Evolutionary conservation across 352 stramenopile species (phyloP).

Genomic region (Globisporangium viniferum): DNA sequence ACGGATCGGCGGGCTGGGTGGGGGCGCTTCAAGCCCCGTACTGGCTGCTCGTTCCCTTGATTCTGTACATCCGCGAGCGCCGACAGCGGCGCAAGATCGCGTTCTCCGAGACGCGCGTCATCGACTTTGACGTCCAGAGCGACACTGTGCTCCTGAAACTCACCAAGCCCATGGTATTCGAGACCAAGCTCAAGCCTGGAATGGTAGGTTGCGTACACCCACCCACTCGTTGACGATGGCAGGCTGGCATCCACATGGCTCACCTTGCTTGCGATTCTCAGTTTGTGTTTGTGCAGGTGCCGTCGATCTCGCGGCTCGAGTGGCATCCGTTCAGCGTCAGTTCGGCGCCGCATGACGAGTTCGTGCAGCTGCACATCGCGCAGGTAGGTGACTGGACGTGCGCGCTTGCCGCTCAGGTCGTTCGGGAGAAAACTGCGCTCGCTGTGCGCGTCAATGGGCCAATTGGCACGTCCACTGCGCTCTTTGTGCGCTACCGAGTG

Average conservation of each 20-base stretch:
- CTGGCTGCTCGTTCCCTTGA: constrained; percentile 28
- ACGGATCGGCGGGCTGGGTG: constrained; percentile 36
- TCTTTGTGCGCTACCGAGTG: constrained; percentile 26
- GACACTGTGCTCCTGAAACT: constrained; percentile 29
- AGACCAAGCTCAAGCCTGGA: constrained; percentile 24
- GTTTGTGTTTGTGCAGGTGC: constrained; percentile 70
- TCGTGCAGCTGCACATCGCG: constrained; percentile 40
- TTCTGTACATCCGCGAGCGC: constrained; percentile 29
- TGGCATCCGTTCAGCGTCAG: constrained; percentile 84
- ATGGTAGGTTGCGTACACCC: constrained; percentile 23
- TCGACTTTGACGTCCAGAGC: constrained; percentile 14
- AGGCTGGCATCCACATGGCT: neutral
- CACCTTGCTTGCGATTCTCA: constrained; percentile 6
- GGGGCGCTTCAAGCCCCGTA: constrained; percentile 27
- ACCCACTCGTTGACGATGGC: neutral
- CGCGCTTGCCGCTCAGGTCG: constrained; percentile 10
- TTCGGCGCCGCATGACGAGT: constrained; percentile 42
- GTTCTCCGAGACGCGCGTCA: constrained; percentile 21
- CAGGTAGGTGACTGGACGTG: constrained; percentile 45
- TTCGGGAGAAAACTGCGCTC: constrained; percentile 1
- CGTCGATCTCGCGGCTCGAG: constrained; percentile 45
- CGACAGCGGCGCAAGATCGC: constrained; percentile 18
- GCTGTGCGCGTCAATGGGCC: constrained; percentile 29
- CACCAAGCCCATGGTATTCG: constrained; percentile 27
- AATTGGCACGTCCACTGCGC: constrained; percentile 25